Conservation (phyloP, 345 rosid genomes). For the Streptanthus diversifolius region DNA sequence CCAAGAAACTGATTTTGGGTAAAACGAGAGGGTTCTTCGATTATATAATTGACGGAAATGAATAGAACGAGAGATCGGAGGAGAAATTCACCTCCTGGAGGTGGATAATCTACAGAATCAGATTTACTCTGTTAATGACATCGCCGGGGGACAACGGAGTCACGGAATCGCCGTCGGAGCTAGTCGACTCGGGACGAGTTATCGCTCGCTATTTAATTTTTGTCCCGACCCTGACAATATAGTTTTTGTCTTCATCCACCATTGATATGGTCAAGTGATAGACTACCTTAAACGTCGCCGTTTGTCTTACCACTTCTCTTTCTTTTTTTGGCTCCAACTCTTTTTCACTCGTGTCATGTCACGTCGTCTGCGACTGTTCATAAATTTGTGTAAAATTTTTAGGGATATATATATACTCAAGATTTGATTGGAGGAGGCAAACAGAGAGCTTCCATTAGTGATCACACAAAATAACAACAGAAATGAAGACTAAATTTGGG, state of each 20-base stretch:
- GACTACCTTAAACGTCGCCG: conserved; percentile 7
- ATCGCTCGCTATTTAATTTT: not conserved
- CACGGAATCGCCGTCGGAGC: conserved; percentile 21
- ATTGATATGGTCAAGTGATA: not conserved
- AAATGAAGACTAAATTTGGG: too few relatives aligned
- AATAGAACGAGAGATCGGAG: conserved; percentile 6
- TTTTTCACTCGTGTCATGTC: not conserved
- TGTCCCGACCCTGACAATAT: not conserved
- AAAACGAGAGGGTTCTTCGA: not conserved
- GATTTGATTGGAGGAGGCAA: conserved; percentile 22
- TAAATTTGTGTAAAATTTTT: not conserved
- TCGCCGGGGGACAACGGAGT: conserved; percentile 10
- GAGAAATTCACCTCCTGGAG: conserved; percentile 30
- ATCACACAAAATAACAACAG: too few relatives aligned
- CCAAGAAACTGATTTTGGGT: not conserved
- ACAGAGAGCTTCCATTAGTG: too few relatives aligned
- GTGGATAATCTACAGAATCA: conserved; percentile 20
- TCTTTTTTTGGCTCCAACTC: not conserved
- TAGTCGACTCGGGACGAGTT: conserved; percentile 24
- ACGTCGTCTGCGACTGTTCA: not conserved
- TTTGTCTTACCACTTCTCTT: not conserved
- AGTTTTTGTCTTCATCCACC: not conserved
- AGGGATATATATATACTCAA: too few relatives aligned
- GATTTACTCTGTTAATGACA: not conserved
- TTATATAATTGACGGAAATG: not conserved